Evolutionary conservation across 2,329 filamentous ascomycete species (phyloP), one percentile per base, ranked within the genome.

Genomic region (Calycina herbarum): DNA sequence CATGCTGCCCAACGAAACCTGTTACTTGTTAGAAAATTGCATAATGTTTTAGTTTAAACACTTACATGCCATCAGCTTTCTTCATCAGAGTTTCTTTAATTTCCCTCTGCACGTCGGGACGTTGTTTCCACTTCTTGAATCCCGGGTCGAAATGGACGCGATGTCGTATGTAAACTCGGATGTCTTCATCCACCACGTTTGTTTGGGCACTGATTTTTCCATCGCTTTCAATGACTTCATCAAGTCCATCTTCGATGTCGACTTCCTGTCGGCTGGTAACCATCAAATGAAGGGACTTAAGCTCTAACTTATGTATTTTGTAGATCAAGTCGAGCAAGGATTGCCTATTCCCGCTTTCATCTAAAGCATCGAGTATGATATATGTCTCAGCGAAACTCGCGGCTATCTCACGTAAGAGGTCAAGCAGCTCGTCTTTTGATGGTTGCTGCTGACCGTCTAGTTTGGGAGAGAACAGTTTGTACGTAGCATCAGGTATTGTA

Each of bases 321-420:
- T 40, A 2, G n/a, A 40, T 40, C 13, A 35, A 13, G 31, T 51
- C 40, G 11, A 11, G 15, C 15, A 48, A 3, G 11, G 3, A 38
- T 20, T 15, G 6, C 27, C 59, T 48, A 27, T 20, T 48, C 5
- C 13, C 17, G 40, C 76, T 76, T 64, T 79, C 77, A 56, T 79
- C 76, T 8, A 78, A 67, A 0, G 77, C 77, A 65, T 79, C 77
- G 2, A 78, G 1, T 1, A 78, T 38, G n/a, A 79, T 71, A 62
- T 76, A 79, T 0, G 76, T 72, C 3, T 75, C 56, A 0, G 70
- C 35, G 35, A 78, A 77, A 7, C 61, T n/a, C 38, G 42, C 54
- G 0, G 76, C 35, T 57, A 63, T 51, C 5, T 61, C 17, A 17
- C 15, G 35, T 17, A 63, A 24, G 15, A 11, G 15, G 11, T 11